Evolutionary conservation across 129 eudicot genomes (phyloP).

Genomic region (Chrysanthemum makinoi): DNA sequence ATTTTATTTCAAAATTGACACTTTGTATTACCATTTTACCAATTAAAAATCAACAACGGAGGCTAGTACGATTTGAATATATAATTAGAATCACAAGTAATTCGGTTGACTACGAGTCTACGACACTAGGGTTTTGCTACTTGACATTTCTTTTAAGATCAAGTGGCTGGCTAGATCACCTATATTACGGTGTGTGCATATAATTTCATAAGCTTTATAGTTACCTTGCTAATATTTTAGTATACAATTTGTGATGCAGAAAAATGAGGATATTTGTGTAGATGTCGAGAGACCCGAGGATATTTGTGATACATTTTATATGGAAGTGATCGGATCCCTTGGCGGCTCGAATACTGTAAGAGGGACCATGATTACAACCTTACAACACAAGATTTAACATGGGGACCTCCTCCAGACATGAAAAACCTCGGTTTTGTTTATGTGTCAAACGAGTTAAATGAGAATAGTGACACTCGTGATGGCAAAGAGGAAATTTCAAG

Average conservation of each 20-base stretch:
- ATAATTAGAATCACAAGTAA: neutral
- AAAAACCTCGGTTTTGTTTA: conserved; percentile 32
- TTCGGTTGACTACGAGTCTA: neutral
- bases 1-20: no score
- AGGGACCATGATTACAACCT: conserved; percentile 63
- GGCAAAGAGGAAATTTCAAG: conserved; percentile 20
- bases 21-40: neutral
- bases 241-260: conserved; percentile 23
- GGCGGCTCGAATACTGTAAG: conserved; percentile 61
- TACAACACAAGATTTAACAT: conserved; percentile 65
- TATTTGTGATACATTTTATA: conserved; percentile 19
- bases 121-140: neutral
- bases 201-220: neutral
- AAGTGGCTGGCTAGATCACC: conserved; percentile 13
- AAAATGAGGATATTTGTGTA: conserved; percentile 10
- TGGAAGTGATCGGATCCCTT: conserved; percentile 49
- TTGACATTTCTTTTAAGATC: neutral
- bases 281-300: conserved; percentile 14
- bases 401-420: conserved; percentile 76
- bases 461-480: conserved; percentile 21
- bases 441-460: conserved; percentile 15
- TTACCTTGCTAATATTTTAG: neutral
- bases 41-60: neutral
- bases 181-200: neutral
- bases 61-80: neutral